A percentile compares a stretch with the other conserved stretches of the same genome.
phyloP scores from a whole-genome alignment of 768 basidiomycete species.

The Kwoniella sp. region DNA sequence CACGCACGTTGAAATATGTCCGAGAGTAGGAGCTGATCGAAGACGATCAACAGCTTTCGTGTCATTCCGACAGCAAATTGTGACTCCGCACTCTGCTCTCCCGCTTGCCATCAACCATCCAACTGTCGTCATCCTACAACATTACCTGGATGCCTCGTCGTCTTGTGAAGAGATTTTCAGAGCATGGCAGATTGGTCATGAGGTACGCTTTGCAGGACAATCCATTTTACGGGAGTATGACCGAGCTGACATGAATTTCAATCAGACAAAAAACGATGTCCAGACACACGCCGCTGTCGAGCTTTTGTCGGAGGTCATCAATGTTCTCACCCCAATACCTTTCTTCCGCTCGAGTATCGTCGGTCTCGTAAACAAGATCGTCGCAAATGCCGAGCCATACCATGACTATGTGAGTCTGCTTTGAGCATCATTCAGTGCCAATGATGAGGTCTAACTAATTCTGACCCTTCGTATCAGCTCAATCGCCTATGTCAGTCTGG shows the following conservation, averaged over 20 bases:
- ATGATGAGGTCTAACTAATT: background rate
- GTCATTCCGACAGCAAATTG: constrained; percentile 51
- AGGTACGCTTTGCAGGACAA: constrained; percentile 18
- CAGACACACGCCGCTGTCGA: constrained; percentile 40
- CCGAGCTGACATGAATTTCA: background rate
- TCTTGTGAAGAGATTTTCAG: constrained; percentile 50
- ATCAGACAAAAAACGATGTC: constrained; percentile 35
- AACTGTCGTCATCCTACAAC: constrained; percentile 49
- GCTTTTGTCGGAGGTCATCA: constrained; percentile 46
- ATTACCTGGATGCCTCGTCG: constrained; percentile 52
- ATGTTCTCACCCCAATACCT: constrained; percentile 47
- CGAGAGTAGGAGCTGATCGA: background rate
- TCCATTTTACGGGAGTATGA: background rate
- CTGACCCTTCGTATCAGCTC: constrained; percentile 34
- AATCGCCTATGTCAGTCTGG: constrained; percentile 48
- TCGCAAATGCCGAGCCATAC: constrained; percentile 39
- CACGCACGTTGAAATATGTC: background rate
- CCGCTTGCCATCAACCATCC: constrained; percentile 49
- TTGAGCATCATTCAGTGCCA: background rate
- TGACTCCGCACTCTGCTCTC: constrained; percentile 41
- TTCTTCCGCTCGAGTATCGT: constrained; percentile 48
- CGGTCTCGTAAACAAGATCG: constrained; percentile 45
- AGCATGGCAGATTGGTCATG: constrained; percentile 44
- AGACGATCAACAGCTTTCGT: constrained; percentile 36
- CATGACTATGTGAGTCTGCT: constrained; percentile 38